Conservation (phyloP, 257 asterid species). For the Solanum medicagineum region DNA sequence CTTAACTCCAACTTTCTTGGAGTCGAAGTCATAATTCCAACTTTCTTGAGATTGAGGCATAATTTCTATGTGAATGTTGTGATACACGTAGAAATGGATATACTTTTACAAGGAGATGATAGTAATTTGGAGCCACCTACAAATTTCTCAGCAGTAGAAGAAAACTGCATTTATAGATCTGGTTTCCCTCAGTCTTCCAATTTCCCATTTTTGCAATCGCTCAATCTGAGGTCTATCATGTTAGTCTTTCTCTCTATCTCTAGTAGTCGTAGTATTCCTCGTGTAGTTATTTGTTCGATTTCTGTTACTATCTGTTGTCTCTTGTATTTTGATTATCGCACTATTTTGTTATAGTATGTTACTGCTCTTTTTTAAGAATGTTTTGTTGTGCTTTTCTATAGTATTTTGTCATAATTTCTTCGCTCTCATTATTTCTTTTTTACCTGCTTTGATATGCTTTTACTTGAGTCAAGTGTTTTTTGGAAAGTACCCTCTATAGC, state of each 20-base stretch:
- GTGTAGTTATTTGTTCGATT: not conserved
- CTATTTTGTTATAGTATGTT: not conserved
- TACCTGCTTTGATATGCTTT: not conserved
- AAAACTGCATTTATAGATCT: slow-evolving; percentile 25
- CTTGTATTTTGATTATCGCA: not conserved
- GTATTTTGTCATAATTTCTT: not conserved
- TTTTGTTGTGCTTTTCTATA: not conserved
- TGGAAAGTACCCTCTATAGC: not conserved
- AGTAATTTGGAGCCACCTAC: slow-evolving; percentile 9
- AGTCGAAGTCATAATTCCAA: not conserved
- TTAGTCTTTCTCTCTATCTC: not conserved
- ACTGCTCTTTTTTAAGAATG: not conserved
- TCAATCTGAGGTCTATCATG: slow-evolving; percentile 28
- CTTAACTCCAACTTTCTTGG: not conserved
- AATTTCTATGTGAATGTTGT: not conserved
- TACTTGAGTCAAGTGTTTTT: not conserved
- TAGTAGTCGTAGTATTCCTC: not conserved
- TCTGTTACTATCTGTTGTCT: not conserved
- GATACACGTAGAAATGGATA: slow-evolving; percentile 10
- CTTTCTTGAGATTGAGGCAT: not conserved
- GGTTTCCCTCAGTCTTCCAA: slow-evolving; percentile 29
- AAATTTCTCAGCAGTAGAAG: slow-evolving; percentile 25
- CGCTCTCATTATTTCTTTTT: not conserved
- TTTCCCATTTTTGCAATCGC: slow-evolving; percentile 28
- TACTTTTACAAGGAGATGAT: slow-evolving; percentile 12